Evolutionary conservation across 805 yeast genomes (phyloP).

Genomic region (Yarrowia osloensis): DNA sequence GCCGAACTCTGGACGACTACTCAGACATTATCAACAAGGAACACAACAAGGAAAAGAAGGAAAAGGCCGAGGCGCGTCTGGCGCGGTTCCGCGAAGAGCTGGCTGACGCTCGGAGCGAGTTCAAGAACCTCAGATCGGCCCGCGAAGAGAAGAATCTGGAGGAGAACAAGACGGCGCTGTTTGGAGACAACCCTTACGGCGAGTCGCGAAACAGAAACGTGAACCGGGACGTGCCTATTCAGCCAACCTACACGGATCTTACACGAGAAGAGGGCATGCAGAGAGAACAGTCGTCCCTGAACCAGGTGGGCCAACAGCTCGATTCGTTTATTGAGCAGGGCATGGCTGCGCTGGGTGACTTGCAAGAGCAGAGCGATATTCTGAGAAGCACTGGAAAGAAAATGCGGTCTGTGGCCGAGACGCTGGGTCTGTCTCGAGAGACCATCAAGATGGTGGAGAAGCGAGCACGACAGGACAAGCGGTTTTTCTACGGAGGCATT

Average conservation of each 20-base stretch:
- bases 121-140: conserved; percentile 55
- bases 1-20: conserved; percentile 74
- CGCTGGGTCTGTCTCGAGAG: conserved; percentile 82
- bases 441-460: conserved; percentile 80
- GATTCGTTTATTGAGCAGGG: conserved; percentile 94
- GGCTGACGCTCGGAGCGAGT: conserved; percentile 51
- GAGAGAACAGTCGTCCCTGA: conserved; percentile 61
- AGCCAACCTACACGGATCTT: conserved; percentile 33
- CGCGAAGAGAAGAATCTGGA: conserved; percentile 57
- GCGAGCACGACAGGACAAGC: conserved; percentile 82
- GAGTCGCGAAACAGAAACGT: conserved; percentile 25
- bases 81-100: conserved; percentile 52
- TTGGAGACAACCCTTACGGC: conserved; percentile 44
- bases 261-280: conserved; percentile 62
- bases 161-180: conserved; percentile 53
- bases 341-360: conserved; percentile 76
- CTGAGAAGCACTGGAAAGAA: conserved; percentile 62
- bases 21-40: conserved; percentile 61
- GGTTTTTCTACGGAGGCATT: conserved; percentile 79
- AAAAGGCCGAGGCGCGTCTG: conserved; percentile 63
- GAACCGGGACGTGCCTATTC: conserved; percentile 26
- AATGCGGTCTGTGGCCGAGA: conserved; percentile 67
- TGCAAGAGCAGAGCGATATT: conserved; percentile 79
- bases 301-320: conserved; percentile 73
- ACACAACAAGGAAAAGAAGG: conserved; percentile 52